Conservation (phyloP, 73 alveolate genomes). For the Urostyla sp. region DNA sequence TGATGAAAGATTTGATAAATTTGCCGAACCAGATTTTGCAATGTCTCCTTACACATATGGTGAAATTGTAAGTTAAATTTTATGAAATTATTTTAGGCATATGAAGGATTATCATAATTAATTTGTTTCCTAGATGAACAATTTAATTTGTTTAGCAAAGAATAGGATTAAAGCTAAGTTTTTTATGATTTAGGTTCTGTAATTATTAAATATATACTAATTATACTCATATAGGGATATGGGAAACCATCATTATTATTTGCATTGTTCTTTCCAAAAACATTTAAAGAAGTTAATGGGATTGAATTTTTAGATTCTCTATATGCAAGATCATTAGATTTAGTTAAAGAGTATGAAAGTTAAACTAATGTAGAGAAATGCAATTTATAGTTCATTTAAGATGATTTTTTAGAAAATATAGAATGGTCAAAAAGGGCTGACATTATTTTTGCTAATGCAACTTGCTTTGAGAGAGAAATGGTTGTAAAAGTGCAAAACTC, state of each 20-base stretch:
- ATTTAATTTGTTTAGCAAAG: neutral
- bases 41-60: slow-evolving; percentile 57
- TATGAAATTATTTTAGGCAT: neutral
- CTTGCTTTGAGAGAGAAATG: slow-evolving; percentile 41
- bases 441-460: slow-evolving; percentile 52
- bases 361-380: neutral
- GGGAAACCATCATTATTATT: slow-evolving; percentile 44
- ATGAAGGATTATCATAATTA: slow-evolving; percentile 23
- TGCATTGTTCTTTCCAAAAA: neutral
- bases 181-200: slow-evolving; percentile 53
- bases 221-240: slow-evolving; percentile 19
- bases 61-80: slow-evolving; percentile 11
- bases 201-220: neutral
- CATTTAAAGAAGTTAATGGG: slow-evolving; percentile 3
- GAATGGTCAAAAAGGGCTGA: slow-evolving; percentile 33
- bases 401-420: slow-evolving; percentile 33
- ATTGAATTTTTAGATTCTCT: slow-evolving; percentile 27
- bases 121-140: neutral
- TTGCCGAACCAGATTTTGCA: slow-evolving; percentile 42
- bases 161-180: neutral
- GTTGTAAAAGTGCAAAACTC: neutral
- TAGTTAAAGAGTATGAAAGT: neutral
- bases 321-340: slow-evolving; percentile 10
- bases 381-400: slow-evolving; percentile 12
- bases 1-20: slow-evolving; percentile 28